Base-by-base conservation (phyloP, 176 grass and related monocot species). In the Eremochloa ophiuroides region DNA sequence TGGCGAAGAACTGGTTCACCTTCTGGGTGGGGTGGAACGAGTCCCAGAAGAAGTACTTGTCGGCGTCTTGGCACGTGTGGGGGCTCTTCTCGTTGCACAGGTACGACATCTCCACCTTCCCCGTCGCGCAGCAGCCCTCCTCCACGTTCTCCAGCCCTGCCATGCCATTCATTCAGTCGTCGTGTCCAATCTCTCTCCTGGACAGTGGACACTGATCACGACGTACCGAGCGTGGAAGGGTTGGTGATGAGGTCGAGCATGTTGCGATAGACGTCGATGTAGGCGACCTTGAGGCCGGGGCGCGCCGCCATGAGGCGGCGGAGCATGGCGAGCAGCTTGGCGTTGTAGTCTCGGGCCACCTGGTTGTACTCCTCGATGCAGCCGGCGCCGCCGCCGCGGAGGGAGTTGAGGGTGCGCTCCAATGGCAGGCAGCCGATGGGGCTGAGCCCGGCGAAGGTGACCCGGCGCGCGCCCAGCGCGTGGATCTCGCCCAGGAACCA, bases 21-120 rank as follows among this genome's bases (percentile, higher is more conserved):
- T 93, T 97, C 80, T 97, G 83, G 0, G 94, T 93, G 2, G 94
- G 94, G 58, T 97, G 94, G 81, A 97, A 97, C 12, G 93, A 84
- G 75, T 97, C 93, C 93, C 93, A 97, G 82, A 97, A 97, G 62
- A 91, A 71, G 72, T 93, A 97, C 75, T 87, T 93, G 68, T 62
- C 62, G 1, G 94, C 88, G 46, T 97, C 88, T 0, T 61, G 1
- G 62, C 94, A 97, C 2, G 94, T 97, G 16, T 73, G 15, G 1
- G 88, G 81, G 40, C 1, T 33, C 30, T 73, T 20, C 11, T 88
- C 85, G 1, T 91, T 93, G 84, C 94, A 97, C 4, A 93, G 7
- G 71, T 75, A 87, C 4, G 91, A 85, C 91, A 97, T 93, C 74
- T 97, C 94, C 16, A 89, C 76, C 66, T 41, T 91, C 35, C 94